Evolutionary conservation across 306 rosid species (phyloP).

Genomic region (Dalbergia cultrata): DNA sequence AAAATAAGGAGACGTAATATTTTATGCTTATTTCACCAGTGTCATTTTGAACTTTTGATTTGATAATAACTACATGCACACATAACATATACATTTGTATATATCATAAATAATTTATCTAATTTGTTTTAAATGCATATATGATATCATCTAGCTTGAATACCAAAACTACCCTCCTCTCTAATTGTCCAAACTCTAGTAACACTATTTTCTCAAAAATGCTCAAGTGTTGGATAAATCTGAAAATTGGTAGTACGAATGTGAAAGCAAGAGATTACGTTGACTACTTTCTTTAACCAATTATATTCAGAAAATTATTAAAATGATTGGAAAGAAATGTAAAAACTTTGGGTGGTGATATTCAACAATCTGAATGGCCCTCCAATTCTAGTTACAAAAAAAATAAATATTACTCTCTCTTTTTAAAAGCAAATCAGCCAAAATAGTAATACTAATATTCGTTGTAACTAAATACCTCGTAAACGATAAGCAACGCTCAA

Average conservation of each 20-base stretch:
- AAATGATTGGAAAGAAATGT: background rate
- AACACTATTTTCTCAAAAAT: too few relatives aligned
- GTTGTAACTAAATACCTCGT: slow-evolving; percentile 67
- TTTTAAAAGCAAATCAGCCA: slow-evolving; percentile 24
- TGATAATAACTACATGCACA: background rate
- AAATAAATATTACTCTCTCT: slow-evolving; percentile 6
- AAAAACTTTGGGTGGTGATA: slow-evolving; percentile 18
- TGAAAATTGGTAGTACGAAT: background rate
- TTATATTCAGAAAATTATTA: background rate
- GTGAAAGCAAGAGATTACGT: background rate
- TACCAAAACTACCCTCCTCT: background rate
- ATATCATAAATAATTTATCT: slow-evolving; percentile 3
- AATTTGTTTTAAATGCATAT: background rate
- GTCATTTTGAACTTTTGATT: background rate
- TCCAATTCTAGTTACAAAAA: background rate
- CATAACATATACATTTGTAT: background rate
- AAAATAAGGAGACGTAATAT: slow-evolving; percentile 25
- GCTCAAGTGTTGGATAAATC: background rate
- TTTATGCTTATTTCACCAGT: slow-evolving; percentile 7
- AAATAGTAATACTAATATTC: slow-evolving; percentile 11
- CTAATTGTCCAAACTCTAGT: background rate
- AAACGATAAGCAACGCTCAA: slow-evolving; percentile 92
- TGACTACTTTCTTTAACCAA: slow-evolving; percentile 13
- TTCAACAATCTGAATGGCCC: slow-evolving; percentile 33
- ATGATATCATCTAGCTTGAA: background rate